Percentiles rank a stretch among this genome's conserved stretches.
These are phyloP conservation scores for Saccharomyces eubayanus DNA, from an alignment of 805 yeast genomes.

Conservation along the genomic window DNA sequence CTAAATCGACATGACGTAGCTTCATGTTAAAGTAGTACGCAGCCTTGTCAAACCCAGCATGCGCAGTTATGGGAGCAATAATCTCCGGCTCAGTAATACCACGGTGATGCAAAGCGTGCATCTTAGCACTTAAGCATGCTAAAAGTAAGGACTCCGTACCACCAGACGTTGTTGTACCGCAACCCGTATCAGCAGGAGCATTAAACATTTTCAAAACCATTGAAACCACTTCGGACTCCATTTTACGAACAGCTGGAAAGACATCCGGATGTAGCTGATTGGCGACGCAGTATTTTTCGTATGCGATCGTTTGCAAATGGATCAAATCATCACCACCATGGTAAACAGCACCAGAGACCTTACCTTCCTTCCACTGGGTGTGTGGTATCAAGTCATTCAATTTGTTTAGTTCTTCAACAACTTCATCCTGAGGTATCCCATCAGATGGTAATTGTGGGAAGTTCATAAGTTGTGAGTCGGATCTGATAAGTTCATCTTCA, in stretches of 20 bases:
- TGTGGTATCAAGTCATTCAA: constrained; percentile 44
- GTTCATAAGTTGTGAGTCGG: constrained; percentile 39
- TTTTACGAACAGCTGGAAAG: constrained; percentile 90
- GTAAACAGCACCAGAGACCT: constrained; percentile 90
- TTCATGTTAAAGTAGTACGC: constrained; percentile 83
- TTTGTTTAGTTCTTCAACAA: constrained; percentile 45
- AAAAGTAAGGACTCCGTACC: constrained; percentile 89
- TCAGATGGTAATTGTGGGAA: constrained; percentile 45
- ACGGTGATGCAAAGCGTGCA: constrained; percentile 49
- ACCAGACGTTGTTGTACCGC: constrained; percentile 85
- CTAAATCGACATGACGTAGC: constrained; percentile 70
- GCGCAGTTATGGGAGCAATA: constrained; percentile 81
- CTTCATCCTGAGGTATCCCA: constrained; percentile 45
- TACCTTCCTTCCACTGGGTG: constrained; percentile 76
- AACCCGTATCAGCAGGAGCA: constrained; percentile 54
- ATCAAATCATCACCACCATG: constrained; percentile 85
- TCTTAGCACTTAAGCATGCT: constrained; percentile 83
- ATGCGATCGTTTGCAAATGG: constrained; percentile 68
- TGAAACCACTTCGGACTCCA: constrained; percentile 91
- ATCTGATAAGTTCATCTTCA: constrained; percentile 50
- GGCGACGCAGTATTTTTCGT: constrained; percentile 69
- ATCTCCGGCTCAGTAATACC: constrained; percentile 75
- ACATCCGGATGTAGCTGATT: constrained; percentile 96
- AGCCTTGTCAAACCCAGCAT: constrained; percentile 94
- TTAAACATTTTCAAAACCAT: constrained; percentile 79